phyloP scores from a whole-genome alignment of 495 filamentous ascomycete genomes.

The Trichoderma asperelloides region DNA sequence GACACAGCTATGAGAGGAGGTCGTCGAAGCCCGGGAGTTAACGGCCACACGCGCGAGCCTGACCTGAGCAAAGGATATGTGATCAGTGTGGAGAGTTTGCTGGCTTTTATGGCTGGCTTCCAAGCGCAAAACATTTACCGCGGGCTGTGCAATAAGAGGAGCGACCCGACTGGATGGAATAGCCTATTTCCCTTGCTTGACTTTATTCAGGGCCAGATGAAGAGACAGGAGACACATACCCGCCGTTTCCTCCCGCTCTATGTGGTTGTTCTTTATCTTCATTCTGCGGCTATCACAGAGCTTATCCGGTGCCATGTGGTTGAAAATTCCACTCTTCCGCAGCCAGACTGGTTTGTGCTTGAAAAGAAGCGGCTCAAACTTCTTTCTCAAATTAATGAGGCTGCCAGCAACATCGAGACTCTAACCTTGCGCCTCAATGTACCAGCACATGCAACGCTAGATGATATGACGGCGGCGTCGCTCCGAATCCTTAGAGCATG shows the following conservation, averaged over 20 bases:
- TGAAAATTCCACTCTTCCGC: constrained; percentile 9
- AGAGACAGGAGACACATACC: background rate
- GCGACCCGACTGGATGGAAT: constrained; percentile 20
- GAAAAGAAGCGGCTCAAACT: background rate
- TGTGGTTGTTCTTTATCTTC: constrained; percentile 24
- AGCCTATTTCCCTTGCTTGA: constrained; percentile 24
- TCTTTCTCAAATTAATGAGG: background rate
- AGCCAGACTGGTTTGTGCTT: background rate
- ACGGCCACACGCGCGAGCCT: constrained; percentile 3
- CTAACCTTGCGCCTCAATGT: background rate
- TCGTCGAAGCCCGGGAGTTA: background rate
- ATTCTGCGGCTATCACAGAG: constrained; percentile 30
- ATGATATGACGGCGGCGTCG: background rate
- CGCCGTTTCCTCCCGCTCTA: constrained; percentile 18
- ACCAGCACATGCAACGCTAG: background rate
- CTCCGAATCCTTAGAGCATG: background rate
- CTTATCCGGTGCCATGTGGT: constrained; percentile 18
- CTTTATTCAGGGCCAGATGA: constrained; percentile 21
- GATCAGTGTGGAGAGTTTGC: constrained; percentile 32
- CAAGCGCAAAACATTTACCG: constrained; percentile 20
- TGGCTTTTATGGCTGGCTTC: constrained; percentile 34
- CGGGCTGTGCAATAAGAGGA: constrained; percentile 16
- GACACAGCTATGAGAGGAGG: constrained; percentile 26
- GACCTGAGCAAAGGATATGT: constrained; percentile 23
- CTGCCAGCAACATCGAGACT: background rate